Evolutionary conservation across 306 rosid genomes (phyloP).

Genomic region (Begonia loranthoides): DNA sequence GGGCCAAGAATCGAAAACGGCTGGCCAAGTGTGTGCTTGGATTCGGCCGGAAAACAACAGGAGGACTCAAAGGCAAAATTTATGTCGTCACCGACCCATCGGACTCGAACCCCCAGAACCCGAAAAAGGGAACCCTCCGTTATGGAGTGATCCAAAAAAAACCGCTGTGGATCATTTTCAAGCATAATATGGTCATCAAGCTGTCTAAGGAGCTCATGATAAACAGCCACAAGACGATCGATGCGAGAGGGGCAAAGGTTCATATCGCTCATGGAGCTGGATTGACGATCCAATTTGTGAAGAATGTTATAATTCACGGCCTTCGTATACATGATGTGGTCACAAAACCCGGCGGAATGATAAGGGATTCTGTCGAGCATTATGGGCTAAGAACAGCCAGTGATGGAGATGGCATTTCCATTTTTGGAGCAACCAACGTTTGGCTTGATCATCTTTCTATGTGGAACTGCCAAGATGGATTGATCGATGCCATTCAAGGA

Average conservation of each 20-base stretch:
- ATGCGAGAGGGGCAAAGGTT: constrained; percentile 62
- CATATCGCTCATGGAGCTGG: constrained; percentile 49
- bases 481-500: constrained; percentile 49
- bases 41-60: constrained; percentile 48
- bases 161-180: constrained; percentile 74
- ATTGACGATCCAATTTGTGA: constrained; percentile 29
- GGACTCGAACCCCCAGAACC: constrained; percentile 26
- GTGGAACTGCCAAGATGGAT: constrained; percentile 52
- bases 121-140: constrained; percentile 56
- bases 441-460: constrained; percentile 82
- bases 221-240: constrained; percentile 67
- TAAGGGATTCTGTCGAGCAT: constrained; percentile 46
- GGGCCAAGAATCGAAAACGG: constrained; percentile 44
- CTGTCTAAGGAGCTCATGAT: constrained; percentile 40
- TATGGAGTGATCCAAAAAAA: constrained; percentile 24
- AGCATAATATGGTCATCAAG: constrained; percentile 38
- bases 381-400: constrained; percentile 29
- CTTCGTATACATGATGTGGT: constrained; percentile 30
- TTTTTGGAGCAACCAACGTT: constrained; percentile 51
- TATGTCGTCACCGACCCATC: constrained; percentile 49
- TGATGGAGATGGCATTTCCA: constrained; percentile 71
- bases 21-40: constrained; percentile 52
- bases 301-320: constrained; percentile 54
- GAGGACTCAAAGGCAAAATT: constrained; percentile 35
- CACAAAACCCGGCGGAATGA: constrained; percentile 29